Base-by-base conservation (phyloP, 176 grass and related monocot species). In the Rhipidocladum racemiflorum region DNA sequence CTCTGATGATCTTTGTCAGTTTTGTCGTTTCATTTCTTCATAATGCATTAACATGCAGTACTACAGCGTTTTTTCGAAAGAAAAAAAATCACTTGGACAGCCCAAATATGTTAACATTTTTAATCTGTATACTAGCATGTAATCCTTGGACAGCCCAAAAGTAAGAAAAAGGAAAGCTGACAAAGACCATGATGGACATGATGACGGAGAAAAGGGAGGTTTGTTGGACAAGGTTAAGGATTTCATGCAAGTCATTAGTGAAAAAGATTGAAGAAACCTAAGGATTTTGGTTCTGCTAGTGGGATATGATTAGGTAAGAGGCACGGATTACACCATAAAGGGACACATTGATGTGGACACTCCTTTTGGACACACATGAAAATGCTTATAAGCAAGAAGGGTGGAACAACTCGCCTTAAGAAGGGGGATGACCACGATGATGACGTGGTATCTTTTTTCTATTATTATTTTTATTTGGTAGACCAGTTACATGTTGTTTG, bases 351-450 rank as follows among this genome's bases (percentile, higher is more conserved):
- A n/a, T n/a, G n/a, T n/a, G n/a, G n/a, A n/a, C n/a, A n/a, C n/a
- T n/a, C n/a, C n/a, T n/a, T n/a, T n/a, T n/a, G n/a, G n/a, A n/a
- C n/a, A n/a, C n/a, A n/a, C n/a, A n/a, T n/a, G 61, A 11, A 98
- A 69, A 75, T 97, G 64, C 95, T 92, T 10, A 94, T 97, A 61
- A 86, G 78, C 84, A 92, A 84, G 83, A 88, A 91, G 42, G 95
- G 88, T 34, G 95, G 90, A 66, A 98, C 90, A 46, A 94, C 92
- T 15, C 90, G 89, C 38, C 86, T 97, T 23, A 88, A 92, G 81
- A 97, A 94, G 70, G 87, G 82, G 38, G 87, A 91, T 2, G 95
- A 94, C 0, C 65, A 94, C 0, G 91, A 88, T 0, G 65, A 84
- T 1, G 84, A 82, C 0, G 82, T 94, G 95, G 92, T 94, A 91